phyloP scores from a whole-genome alignment of 2,329 filamentous ascomycete species.

The Arthroderma sp. region DNA sequence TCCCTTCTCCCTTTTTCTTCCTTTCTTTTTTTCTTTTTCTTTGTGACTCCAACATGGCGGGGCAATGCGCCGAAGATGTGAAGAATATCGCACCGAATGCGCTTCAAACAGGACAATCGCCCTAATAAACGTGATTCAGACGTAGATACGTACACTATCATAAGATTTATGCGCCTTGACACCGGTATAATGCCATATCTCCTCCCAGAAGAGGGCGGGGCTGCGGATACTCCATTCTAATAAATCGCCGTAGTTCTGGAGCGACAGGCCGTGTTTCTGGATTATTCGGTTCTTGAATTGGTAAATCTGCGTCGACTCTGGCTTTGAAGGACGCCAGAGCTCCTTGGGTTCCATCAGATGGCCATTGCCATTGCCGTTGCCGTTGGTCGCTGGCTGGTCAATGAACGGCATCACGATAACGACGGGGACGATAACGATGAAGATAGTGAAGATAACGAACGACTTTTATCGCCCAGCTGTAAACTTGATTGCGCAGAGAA shows the following conservation, averaged over 20 bases:
- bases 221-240: constrained; percentile 76
- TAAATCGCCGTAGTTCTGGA: constrained; percentile 60
- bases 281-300: constrained; percentile 60
- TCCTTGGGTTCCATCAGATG: constrained; percentile 25
- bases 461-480: not conserved
- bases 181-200: constrained; percentile 72
- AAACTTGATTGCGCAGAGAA: too few species aligned
- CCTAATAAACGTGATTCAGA: too few species aligned
- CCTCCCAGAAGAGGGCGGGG: constrained; percentile 67
- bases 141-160: constrained; percentile 23
- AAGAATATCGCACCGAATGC: not conserved
- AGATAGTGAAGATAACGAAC: not conserved
- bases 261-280: constrained; percentile 49
- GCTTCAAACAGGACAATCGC: not conserved
- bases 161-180: constrained; percentile 56
- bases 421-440: not conserved
- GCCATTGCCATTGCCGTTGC: constrained; percentile 11
- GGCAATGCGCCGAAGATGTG: not conserved
- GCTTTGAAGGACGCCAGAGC: constrained; percentile 61
- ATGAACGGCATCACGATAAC: constrained; percentile 12
- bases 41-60: not conserved
- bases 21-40: not conserved
- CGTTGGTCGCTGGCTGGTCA: constrained; percentile 9
- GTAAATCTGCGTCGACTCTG: constrained; percentile 57
- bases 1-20: not conserved